Evolutionary conservation across 2,329 filamentous ascomycete genomes (phyloP), one percentile per base, ranked within the genome.

Genomic region (Metarhizium robertsii): DNA sequence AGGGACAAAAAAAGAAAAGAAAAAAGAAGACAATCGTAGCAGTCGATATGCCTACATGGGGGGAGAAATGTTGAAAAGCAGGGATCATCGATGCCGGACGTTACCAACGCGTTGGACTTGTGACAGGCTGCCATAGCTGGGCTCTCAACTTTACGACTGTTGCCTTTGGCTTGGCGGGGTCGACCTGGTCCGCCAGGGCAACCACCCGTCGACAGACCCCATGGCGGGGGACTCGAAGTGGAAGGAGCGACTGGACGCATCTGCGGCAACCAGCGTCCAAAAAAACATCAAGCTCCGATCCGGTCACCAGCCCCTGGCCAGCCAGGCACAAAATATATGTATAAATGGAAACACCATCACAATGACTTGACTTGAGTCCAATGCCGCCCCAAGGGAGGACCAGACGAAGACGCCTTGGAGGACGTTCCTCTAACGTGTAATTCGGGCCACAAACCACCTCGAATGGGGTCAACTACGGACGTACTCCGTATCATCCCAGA

Each of bases 1-100:
- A 46, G 36, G 48, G 13, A 50, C n/a, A 16, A 36, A 43, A 52
- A 38, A 49, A 34, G n/a, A 51, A 20, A 25, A 45, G 16, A 25
- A 42, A 46, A 46, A 32, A 2, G 50, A 20, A 30, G 18, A 30
- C 34, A 25, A 25, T 25, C 29, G 29, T 6, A 16, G 32, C 30
- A 48, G 18, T 48, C 48, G 51, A 50, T 25, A 32, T 18, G 38
- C 32, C 48, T 51, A 50, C 53, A 50, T 49, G 47, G 43, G 53
- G 18, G 11, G 14, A 32, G 25, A 50, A 40, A 53, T 43, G 47
- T 38, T 54, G 40, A 34, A 20, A 32, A n/a, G 53, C 34, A 40
- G 57, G 61, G 61, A 57, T 57, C 55, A 57, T 55, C 45, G 32
- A 30, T 30, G 25, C 45, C 45, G 45, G 45, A 48, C 2, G 45